These are phyloP conservation scores for Acacia pycnantha DNA, from an alignment of 331 rosid genomes.

Conservation along the genomic window DNA sequence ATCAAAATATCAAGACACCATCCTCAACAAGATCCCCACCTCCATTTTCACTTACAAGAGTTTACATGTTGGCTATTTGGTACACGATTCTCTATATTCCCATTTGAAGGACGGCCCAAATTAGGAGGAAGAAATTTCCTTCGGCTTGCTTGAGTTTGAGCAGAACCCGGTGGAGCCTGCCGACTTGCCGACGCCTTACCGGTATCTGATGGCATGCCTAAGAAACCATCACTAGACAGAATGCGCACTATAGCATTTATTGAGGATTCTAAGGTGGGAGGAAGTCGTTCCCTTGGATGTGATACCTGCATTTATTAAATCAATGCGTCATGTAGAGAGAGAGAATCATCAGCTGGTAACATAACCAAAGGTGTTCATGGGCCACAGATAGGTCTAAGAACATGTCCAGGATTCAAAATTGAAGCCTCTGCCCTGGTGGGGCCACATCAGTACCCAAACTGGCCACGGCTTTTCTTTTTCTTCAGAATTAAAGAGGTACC, in stretches of 20 bases:
- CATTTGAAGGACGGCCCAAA: constrained; percentile 25
- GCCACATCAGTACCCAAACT: background rate
- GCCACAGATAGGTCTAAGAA: background rate
- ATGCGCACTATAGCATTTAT: constrained; percentile 56
- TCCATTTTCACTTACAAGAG: constrained; percentile 29
- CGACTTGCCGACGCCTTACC: too few relatives aligned
- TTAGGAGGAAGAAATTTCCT: background rate
- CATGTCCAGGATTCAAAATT: background rate
- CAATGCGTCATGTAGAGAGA: constrained; percentile 15
- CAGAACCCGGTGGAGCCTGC: background rate
- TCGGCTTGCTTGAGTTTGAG: background rate
- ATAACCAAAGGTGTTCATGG: background rate
- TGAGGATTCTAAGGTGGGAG: constrained; percentile 59
- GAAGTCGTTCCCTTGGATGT: constrained; percentile 61
- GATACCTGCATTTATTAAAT: constrained; percentile 54
- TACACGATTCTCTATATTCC: background rate
- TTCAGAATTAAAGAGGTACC: too few relatives aligned
- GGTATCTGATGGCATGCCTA: constrained; percentile 34
- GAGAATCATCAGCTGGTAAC: background rate
- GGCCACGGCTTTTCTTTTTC: background rate
- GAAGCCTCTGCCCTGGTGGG: background rate
- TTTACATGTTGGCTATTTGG: constrained; percentile 25
- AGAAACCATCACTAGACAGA: constrained; percentile 66
- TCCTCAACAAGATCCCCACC: constrained; percentile 3
- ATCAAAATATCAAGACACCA: background rate